phyloP scores from a whole-genome alignment of 495 filamentous ascomycete species.

The Trichoderma virens region DNA sequence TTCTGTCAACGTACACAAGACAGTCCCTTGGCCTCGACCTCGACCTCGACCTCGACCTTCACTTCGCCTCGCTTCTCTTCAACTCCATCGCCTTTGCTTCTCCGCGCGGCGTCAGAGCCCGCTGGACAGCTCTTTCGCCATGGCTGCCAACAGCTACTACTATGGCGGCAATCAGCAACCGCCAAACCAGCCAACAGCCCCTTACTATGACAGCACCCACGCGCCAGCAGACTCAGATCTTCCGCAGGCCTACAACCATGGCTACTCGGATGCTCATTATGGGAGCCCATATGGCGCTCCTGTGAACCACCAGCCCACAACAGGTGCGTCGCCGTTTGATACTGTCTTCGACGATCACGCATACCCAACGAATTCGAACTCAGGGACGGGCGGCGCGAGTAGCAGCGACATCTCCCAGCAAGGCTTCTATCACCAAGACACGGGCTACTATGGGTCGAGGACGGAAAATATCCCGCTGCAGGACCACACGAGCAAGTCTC shows the following conservation, averaged over 20 bases:
- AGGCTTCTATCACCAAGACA: constrained; percentile 35
- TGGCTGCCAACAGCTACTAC: constrained; percentile 13
- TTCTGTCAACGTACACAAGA: neutral
- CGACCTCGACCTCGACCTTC: neutral
- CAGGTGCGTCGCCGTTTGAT: constrained; percentile 40
- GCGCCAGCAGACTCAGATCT: constrained; percentile 7
- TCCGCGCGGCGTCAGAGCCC: neutral
- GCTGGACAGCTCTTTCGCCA: constrained; percentile 5
- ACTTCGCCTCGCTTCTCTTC: neutral
- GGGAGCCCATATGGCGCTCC: constrained; percentile 6
- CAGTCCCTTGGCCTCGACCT: neutral
- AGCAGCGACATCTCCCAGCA: constrained; percentile 16
- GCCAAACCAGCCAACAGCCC: neutral
- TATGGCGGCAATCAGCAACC: constrained; percentile 5
- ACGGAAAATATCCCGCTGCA: constrained; percentile 63
- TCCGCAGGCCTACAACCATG: constrained; percentile 18
- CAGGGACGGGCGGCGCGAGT: constrained; percentile 28
- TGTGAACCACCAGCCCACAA: constrained; percentile 12
- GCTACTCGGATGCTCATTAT: constrained; percentile 12
- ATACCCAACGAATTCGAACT: constrained; percentile 46
- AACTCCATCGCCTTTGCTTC: neutral
- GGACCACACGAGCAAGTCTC: constrained; percentile 31
- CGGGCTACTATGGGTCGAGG: constrained; percentile 47
- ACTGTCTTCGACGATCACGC: constrained; percentile 55
- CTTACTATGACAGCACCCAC: constrained; percentile 3